Evolutionary conservation across 1,284 basidiomycete species (phyloP).

Genomic region (Lignosus rhinocerotis): DNA sequence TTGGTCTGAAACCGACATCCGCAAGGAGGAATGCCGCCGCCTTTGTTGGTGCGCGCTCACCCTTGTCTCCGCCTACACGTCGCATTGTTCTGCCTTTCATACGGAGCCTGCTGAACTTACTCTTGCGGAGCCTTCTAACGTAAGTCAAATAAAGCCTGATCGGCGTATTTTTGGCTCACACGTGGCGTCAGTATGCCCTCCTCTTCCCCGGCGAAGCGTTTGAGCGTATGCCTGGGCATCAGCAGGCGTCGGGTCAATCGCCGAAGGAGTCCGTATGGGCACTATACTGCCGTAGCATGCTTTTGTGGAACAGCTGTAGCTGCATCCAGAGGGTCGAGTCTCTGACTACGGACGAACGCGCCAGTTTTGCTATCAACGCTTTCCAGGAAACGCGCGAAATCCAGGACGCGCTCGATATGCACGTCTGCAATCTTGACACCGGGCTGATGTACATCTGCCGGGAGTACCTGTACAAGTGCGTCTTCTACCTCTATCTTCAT

Average conservation of each 20-base stretch:
- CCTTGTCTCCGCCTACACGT: conserved; percentile 63
- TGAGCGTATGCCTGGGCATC: conserved; percentile 44
- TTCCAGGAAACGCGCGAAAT: conserved; percentile 64
- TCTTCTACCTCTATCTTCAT: conserved; percentile 24
- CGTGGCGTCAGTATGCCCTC: conserved; percentile 43
- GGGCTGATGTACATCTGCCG: conserved; percentile 64
- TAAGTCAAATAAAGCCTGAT: conserved; percentile 37
- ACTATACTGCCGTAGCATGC: conserved; percentile 75
- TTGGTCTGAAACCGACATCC: conserved; percentile 54
- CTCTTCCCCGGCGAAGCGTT: conserved; percentile 64
- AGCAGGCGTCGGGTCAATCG: conserved; percentile 42
- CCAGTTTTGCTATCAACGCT: conserved; percentile 59
- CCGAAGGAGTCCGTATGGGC: conserved; percentile 78
- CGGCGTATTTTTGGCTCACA: conserved; percentile 7
- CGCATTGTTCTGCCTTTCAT: conserved; percentile 65
- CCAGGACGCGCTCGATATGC: conserved; percentile 62
- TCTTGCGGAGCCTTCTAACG: conserved; percentile 63
- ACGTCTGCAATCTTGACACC: conserved; percentile 68
- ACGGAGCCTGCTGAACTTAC: conserved; percentile 55
- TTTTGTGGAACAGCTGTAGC: conserved; percentile 71
- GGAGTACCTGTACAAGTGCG: conserved; percentile 76
- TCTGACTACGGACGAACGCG: conserved; percentile 49
- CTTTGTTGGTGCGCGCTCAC: conserved; percentile 74
- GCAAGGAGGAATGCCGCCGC: conserved; percentile 67
- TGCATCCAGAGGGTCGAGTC: conserved; percentile 43